These are phyloP conservation scores for Botrytis fragariae DNA, from an alignment of 2,329 filamentous ascomycete genomes.

Conservation along the genomic window DNA sequence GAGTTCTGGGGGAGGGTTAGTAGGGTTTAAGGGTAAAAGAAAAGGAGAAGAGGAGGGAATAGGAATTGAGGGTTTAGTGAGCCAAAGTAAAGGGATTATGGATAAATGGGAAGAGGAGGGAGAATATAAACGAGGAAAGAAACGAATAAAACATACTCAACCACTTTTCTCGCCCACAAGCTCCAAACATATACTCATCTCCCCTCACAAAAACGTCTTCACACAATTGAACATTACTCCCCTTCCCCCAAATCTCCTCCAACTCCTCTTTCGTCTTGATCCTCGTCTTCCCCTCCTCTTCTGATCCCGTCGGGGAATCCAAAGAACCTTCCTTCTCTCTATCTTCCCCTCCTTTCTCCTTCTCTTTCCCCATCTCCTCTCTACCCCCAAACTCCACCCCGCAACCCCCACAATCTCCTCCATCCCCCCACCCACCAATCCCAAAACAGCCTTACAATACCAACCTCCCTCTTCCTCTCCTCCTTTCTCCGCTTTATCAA, in stretches of 20 bases:
- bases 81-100: neutral
- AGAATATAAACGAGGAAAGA: neutral
- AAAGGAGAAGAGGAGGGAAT: neutral
- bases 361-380: neutral
- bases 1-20: constrained; percentile 25
- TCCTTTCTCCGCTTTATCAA: neutral
- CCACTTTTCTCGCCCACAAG: constrained; percentile 26
- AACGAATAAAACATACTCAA: constrained; percentile 28
- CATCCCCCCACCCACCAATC: neutral
- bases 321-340: constrained; percentile 6
- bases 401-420: constrained; percentile 29
- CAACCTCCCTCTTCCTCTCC: neutral
- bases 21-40: too few species aligned
- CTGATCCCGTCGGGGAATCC: too few species aligned
- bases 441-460: constrained; percentile 26
- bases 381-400: constrained; percentile 23
- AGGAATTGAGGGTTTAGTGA: neutral
- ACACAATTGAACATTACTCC: constrained; percentile 32
- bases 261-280: constrained; percentile 1
- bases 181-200: constrained; percentile 30
- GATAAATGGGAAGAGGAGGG: neutral
- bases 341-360: neutral
- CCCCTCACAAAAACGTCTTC: constrained; percentile 30
- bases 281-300: neutral
- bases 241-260: constrained; percentile 23